Base-by-base conservation (phyloP, 805 yeast species). In the Kazachstania psychrophila region DNA sequence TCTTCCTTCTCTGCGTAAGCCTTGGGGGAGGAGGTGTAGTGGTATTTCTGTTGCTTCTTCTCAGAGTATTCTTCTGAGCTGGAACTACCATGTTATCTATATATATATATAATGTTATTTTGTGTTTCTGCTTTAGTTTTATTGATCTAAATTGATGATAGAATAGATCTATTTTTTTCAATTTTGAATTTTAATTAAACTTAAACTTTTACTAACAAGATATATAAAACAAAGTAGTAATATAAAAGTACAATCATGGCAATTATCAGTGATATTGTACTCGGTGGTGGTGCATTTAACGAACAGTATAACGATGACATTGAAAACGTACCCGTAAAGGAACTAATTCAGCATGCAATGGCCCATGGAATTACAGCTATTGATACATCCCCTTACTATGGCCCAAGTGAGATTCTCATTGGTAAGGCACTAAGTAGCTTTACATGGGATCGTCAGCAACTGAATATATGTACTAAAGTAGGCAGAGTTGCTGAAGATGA, bases 381-480 rank as follows among this genome's bases (percentile, higher is more conserved):
- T 25, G 96, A 88, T 53, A 86, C 96, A 0, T 83, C 96, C 0
- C 96, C 96, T 3, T 87, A 84, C 61, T 88, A 88, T 54, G 96
- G 96, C 0, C 85, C 85, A 0, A 82, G 94, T 5, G 97, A 88
- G 52, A 66, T 60, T 14, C 45, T 88, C 11, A 54, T 84, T 5
- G 96, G 97, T 2, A 42, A 66, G 12, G 89, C 87, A 0, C 61
- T 88, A 45, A 55, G 59, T 17, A 38, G 51, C 1, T 43, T 56
- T 9, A 52, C 53, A 4, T 54, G 54, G 2, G 65, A 68, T 26
- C 68, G 97, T 41, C 78, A 77, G 5, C 52, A 65, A 14, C 81
- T 81, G 55, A 77, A 69, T 47, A 66, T 89, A 18, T 79, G 86
- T 49, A 83, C 96, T 17, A 88, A 88, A 53, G 94, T 86, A 9